Conservation (phyloP, 2,329 filamentous ascomycete species). For the Tolypocladium tropicale region DNA sequence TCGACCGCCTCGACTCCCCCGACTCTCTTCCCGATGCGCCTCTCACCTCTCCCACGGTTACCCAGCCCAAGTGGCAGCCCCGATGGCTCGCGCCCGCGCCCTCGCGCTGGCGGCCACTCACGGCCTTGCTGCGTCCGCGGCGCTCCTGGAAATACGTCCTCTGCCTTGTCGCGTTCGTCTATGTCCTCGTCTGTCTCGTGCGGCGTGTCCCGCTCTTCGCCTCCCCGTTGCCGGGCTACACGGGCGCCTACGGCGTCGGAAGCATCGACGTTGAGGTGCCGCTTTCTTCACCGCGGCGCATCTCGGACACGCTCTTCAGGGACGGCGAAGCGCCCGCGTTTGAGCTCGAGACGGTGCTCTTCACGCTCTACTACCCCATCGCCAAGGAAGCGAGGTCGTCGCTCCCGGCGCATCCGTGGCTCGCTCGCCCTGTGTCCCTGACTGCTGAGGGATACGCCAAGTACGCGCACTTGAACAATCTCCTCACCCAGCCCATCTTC, state of each 20-base stretch:
- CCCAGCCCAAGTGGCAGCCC: background rate
- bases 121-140: background rate
- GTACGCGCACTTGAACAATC: slow-evolving; percentile 32
- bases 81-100: background rate
- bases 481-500: slow-evolving; percentile 30
- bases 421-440: slow-evolving; percentile 31
- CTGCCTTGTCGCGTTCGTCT: slow-evolving; percentile 8
- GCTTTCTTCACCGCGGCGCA: slow-evolving; percentile 18
- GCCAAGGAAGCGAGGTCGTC: slow-evolving; percentile 14
- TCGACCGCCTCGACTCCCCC: slow-evolving; percentile 2
- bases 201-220: slow-evolving; percentile 31
- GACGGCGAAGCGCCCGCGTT: slow-evolving; percentile 28
- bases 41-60: background rate
- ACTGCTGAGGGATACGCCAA: slow-evolving; percentile 36
- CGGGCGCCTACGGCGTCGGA: slow-evolving; percentile 33
- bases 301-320: slow-evolving; percentile 23
- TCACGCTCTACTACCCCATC: slow-evolving; percentile 39
- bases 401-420: slow-evolving; percentile 29
- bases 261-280: slow-evolving; percentile 36
- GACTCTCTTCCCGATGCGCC: slow-evolving; percentile 3
- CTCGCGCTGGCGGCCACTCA: too few relatives aligned
- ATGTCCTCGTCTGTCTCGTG: slow-evolving; percentile 28
- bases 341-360: slow-evolving; percentile 34
- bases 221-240: slow-evolving; percentile 31
- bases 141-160: background rate